A percentile compares a stretch with the other conserved stretches of the same genome.
These are phyloP conservation scores for Pythium sukuiense DNA, from an alignment of 352 stramenopile genomes.

Conservation along the genomic window DNA sequence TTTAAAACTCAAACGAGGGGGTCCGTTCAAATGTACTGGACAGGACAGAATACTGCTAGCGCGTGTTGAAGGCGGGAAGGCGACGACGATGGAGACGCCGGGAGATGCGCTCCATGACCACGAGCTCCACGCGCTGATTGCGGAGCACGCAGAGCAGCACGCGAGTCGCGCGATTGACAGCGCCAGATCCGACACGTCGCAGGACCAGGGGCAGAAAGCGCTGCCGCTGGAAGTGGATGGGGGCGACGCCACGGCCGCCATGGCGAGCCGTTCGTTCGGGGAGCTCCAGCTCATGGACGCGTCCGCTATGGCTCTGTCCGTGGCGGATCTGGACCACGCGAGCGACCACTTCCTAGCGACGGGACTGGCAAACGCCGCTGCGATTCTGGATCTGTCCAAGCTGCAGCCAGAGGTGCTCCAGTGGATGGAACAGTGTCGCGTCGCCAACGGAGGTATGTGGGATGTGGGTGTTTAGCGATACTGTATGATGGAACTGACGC, in stretches of 20 bases:
- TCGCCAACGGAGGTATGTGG: conserved; percentile 28
- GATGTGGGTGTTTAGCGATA: too few species aligned
- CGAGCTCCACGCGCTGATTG: conserved; percentile 25
- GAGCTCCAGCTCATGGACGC: conserved; percentile 26
- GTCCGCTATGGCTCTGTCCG: conserved; percentile 14
- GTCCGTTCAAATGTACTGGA: conserved; percentile 27
- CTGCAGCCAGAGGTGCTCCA: conserved; percentile 51
- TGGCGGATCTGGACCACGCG: conserved; percentile 19
- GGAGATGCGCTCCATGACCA: conserved; percentile 16
- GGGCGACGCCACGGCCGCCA: neutral
- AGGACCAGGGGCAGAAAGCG: neutral
- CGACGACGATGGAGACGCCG: conserved; percentile 18
- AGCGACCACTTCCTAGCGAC: conserved; percentile 23
- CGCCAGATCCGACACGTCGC: neutral
- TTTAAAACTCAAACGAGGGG: conserved; percentile 19
- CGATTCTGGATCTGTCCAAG: conserved; percentile 33
- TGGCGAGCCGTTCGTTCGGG: neutral
- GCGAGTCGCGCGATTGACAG: neutral
- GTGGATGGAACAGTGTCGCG: conserved; percentile 45
- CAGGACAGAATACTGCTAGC: conserved; percentile 32
- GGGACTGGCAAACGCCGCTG: neutral
- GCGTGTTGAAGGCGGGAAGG: conserved; percentile 22
- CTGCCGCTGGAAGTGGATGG: neutral
- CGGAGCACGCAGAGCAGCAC: neutral
- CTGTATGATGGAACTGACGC: neutral